Percentiles rank a stretch among this genome's conserved stretches.
Conservation (phyloP, 2,329 filamentous ascomycete genomes). For the Colletotrichum magnum region DNA sequence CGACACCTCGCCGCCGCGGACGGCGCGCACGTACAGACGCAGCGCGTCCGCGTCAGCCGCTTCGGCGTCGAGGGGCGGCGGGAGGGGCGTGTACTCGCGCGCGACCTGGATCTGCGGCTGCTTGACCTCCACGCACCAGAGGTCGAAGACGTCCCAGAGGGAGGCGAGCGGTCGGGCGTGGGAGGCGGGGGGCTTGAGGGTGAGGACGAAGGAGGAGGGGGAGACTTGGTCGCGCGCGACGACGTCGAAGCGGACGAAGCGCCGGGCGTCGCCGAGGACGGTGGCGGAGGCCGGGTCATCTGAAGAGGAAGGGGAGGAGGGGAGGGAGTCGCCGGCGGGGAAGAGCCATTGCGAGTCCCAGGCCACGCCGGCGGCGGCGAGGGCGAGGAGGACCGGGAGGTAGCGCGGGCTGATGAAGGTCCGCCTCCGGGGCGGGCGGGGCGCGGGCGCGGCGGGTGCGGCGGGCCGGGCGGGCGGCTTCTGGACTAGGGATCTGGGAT, state of each 20-base stretch:
- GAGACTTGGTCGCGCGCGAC: constrained; percentile 74
- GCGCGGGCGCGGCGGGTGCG: background rate
- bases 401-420: constrained; percentile 29
- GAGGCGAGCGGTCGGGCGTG: constrained; percentile 49
- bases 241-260: constrained; percentile 77
- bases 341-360: constrained; percentile 41
- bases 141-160: constrained; percentile 62
- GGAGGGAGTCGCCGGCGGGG: constrained; percentile 3
- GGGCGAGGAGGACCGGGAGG: constrained; percentile 29
- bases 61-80: constrained; percentile 54
- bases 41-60: constrained; percentile 61
- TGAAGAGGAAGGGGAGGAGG: constrained; percentile 23
- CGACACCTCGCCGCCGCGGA: constrained; percentile 88
- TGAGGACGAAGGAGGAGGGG: constrained; percentile 78
- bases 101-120: constrained; percentile 95
- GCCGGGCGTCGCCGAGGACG: constrained; percentile 67
- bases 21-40: constrained; percentile 83
- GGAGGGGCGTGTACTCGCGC: constrained; percentile 90
- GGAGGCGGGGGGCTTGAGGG: constrained; percentile 66
- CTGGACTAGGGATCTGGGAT: too few relatives aligned
- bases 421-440: background rate
- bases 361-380: constrained; percentile 24
- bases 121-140: constrained; percentile 94
- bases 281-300: constrained; percentile 20
- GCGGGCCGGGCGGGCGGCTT: background rate